Conservation (phyloP, 495 filamentous ascomycete genomes). For the Sphaerosporella brunnea region DNA sequence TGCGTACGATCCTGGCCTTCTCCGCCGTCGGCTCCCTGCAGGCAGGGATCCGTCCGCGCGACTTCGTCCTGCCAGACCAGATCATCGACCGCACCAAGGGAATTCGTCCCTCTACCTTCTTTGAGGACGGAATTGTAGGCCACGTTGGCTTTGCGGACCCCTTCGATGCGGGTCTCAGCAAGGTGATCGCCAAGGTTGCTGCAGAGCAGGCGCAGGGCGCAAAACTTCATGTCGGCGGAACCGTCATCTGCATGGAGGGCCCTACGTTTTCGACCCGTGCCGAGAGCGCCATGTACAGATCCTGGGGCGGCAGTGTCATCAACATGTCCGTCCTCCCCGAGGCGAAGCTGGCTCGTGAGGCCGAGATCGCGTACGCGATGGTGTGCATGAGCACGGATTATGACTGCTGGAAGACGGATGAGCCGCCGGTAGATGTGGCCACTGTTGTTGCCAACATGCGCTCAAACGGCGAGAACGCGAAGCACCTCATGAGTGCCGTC, state of each 20-base stretch:
- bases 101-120: conserved; percentile 81
- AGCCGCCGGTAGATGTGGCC: conserved; percentile 66
- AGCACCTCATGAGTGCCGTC: conserved; percentile 66
- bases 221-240: conserved; percentile 56
- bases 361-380: conserved; percentile 91
- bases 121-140: conserved; percentile 80
- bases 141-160: conserved; percentile 94
- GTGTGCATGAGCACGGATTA: conserved; percentile 99
- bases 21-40: conserved; percentile 80
- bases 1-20: conserved; percentile 81
- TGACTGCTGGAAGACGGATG: conserved; percentile 70
- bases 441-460: conserved; percentile 98
- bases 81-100: conserved; percentile 97
- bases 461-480: conserved; percentile 73
- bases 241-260: conserved; percentile 87
- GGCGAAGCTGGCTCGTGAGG: conserved; percentile 86
- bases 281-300: conserved; percentile 83
- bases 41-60: conserved; percentile 79
- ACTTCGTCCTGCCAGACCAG: conserved; percentile 92
- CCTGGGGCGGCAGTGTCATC: conserved; percentile 78
- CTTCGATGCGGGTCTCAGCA: conserved; percentile 62
- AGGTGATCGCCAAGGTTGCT: conserved; percentile 40
- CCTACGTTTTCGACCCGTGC: conserved; percentile 96
- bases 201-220: conserved; percentile 64
- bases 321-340: conserved; percentile 98